Base-by-base conservation (phyloP, 139 green algal genomes). In the Volvox africanus region DNA sequence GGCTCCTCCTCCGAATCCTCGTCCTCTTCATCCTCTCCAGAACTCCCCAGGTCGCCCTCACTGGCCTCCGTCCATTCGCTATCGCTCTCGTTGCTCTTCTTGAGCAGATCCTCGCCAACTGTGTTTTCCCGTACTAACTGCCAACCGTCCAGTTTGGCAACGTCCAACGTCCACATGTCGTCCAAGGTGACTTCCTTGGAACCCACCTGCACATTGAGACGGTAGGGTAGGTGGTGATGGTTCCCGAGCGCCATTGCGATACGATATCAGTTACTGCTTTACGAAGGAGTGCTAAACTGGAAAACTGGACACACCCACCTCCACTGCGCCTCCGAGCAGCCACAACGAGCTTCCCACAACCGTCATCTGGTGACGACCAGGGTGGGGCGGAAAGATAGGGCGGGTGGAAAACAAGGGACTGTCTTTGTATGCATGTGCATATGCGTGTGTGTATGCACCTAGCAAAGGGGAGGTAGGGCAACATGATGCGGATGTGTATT, bases 111-210 rank as follows among this genome's bases (percentile, higher is more conserved):
- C 89, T 98, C 96, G 0, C 96, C 96, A 12, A 91, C 93, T 0
- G 93, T 97, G 93, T 98, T 98, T 73, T 96, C 95, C 71, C 95
- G 91, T 1, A 93, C 68, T 68, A 94, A 82, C 28, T 92, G 35
- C 92, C 92, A 94, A 61, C 92, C 97, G 85, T 98, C 96, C 76
- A 98, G 91, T 90, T 97, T 99, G 28, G 87, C 93, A n/a, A 99
- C 92, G 92, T 99, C 96, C 17, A 99, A 90, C 26, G 75, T 86
- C 97, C 97, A 99, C 65, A 99, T 88, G 92, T 99, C 98, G 90
- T 99, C 98, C 89, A 99, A 92, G 17, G 97, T 98, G 16, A 99
- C 89, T 91, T 99, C 97, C 62, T 93, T 86, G 20, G 67, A 75
- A 1, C 92, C 82, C 20, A 92, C 67, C 83, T 89, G 83, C 13